These are phyloP conservation scores for Solanum gandarillasii DNA, from an alignment of 257 asterid genomes.

Conservation along the genomic window DNA sequence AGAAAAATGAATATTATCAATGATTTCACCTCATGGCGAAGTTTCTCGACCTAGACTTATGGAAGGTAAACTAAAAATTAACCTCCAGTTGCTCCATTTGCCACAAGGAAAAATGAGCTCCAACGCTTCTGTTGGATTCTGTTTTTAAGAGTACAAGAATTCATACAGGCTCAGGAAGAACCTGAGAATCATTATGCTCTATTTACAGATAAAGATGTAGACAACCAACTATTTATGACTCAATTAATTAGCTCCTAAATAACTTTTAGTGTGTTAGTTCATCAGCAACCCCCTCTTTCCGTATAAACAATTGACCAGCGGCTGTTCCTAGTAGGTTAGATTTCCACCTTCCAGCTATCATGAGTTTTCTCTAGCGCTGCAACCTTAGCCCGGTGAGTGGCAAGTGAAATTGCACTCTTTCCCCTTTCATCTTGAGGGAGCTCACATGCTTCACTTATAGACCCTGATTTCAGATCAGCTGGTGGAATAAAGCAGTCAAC, in stretches of 20 bases:
- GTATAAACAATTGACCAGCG: conserved; percentile 39
- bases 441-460: conserved; percentile 66
- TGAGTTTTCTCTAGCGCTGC: conserved; percentile 53
- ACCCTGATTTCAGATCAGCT: conserved; percentile 65
- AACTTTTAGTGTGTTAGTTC: conserved; percentile 44
- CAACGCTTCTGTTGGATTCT: conserved; percentile 53
- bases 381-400: conserved; percentile 44
- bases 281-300: conserved; percentile 36
- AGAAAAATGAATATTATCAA: conserved; percentile 9
- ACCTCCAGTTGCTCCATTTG: conserved; percentile 39
- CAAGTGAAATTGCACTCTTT: conserved; percentile 21
- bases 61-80: conserved; percentile 22
- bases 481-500: conserved; percentile 95
- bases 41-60: conserved; percentile 34
- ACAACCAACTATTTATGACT: conserved; percentile 6
- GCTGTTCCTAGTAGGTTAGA: conserved; percentile 32
- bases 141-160: conserved; percentile 14
- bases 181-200: conserved; percentile 19
- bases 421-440: conserved; percentile 66
- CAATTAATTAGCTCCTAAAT: conserved; percentile 15
- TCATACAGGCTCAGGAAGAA: conserved; percentile 5
- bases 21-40: conserved; percentile 27
- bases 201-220: conserved; percentile 18
- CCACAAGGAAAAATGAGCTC: conserved; percentile 42
- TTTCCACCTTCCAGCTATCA: conserved; percentile 51